Evolutionary conservation across 2,329 filamentous ascomycete species (phyloP), one percentile per base, ranked within the genome.

Genomic region (Beauveria rudraprayagi): DNA sequence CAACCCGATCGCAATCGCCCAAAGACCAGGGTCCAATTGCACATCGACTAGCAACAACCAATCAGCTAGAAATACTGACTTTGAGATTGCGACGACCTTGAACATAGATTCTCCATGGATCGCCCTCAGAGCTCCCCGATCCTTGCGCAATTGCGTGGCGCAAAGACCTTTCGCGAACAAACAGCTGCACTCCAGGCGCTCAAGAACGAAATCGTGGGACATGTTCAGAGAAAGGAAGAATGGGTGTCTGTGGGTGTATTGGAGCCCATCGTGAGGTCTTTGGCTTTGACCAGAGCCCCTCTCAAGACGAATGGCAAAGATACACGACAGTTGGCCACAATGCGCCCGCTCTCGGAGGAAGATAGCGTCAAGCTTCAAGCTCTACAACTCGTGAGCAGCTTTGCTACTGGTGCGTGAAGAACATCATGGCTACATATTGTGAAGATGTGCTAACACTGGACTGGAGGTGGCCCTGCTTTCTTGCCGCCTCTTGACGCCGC

Each of bases 161-260:
- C 86, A 10, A 78, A 76, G 64, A 78, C 75, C 41, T 71, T 76
- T 52, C 65, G 74, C 24, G 82, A 86, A 64, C 82, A 83, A 67
- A 76, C 83, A 46, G 76, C 79, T 28, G 83, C 86, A 55, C 80
- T 97, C 50, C 85, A 87, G 65, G 79, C 80, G 47, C 77, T 99
- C 34, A 97, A 96, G 78, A 94, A 96, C 73, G 89, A 94, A 65
- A 83, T 96, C 53, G 86, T 96, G 63, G 94, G 94, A 26, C 91
- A 97, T 73, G 82, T 89, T 40, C 87, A 93, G 72, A 87, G 88
- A 72, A 99, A 99, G 75, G 88, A 93, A 74, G 75, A 84, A 61
- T 92, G 88, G 79, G 81, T 97, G 46, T 79, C 79, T 62, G 77
- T 84, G 60, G 92, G 92, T 19, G 79, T 90, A 30, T 74, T 94